Percentiles rank a stretch among this genome's conserved stretches.
Evolutionary conservation across 306 rosid species (phyloP).

Genomic region (Dicorynia guianensis): DNA sequence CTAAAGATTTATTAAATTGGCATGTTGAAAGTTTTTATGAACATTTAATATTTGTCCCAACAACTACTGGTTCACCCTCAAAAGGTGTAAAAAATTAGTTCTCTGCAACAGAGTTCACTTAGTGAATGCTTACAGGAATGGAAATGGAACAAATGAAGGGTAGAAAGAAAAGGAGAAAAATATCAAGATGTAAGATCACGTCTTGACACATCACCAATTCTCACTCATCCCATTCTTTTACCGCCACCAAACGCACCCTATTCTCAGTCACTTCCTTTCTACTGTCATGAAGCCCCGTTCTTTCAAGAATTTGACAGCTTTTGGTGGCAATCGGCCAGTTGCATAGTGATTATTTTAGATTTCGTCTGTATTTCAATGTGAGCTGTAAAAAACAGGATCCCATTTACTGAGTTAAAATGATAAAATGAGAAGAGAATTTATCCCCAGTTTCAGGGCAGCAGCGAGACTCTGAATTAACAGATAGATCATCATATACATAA

Average conservation of each 20-base stretch:
- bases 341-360: neutral
- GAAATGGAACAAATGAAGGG: neutral
- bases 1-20: neutral
- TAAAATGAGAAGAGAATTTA: conserved; percentile 78
- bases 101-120: neutral
- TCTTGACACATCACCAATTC: neutral
- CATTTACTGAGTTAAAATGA: neutral
- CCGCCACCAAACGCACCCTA: neutral
- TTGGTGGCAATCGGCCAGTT: neutral
- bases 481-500: conserved; percentile 66
- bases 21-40: neutral
- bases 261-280: neutral
- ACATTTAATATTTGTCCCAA: neutral
- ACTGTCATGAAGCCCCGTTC: neutral
- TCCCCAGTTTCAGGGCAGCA: conserved; percentile 79
- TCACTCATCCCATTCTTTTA: neutral
- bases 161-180: neutral
- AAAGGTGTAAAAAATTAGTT: neutral
- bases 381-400: neutral
- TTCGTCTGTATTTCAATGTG: neutral
- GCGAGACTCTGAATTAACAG: conserved; percentile 66
- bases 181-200: neutral
- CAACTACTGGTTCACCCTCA: neutral
- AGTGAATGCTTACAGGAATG: neutral
- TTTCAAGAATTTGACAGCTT: neutral